Percentiles rank a stretch among this genome's conserved stretches.
These are phyloP conservation scores for Nemania sp. DNA, from an alignment of 2,329 filamentous ascomycete genomes.

Conservation along the genomic window DNA sequence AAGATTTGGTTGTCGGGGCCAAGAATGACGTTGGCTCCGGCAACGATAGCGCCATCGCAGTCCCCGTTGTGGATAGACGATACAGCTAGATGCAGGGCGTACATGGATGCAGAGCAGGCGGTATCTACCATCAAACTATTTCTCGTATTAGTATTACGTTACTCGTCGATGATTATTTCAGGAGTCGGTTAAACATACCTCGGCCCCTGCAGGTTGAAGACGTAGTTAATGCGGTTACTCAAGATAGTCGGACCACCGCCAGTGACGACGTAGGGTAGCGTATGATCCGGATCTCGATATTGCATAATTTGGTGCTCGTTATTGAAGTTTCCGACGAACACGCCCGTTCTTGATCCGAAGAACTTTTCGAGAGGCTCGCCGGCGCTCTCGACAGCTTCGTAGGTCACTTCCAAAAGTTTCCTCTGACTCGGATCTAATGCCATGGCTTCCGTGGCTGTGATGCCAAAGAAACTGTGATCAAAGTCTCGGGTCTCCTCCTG, in stretches of 20 bases:
- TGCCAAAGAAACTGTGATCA: conserved; percentile 39
- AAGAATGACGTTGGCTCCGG: conserved; percentile 32
- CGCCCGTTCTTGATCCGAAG: conserved; percentile 31
- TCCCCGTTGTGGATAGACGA: conserved; percentile 20
- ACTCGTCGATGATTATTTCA: too few relatives aligned
- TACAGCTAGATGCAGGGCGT: conserved; percentile 34
- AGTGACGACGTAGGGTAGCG: conserved; percentile 18
- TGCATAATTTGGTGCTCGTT: conserved; percentile 29
- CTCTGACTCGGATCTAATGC: conserved; percentile 40
- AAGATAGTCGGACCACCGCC: conserved; percentile 19
- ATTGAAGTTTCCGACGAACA: conserved; percentile 35
- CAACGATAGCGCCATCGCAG: conserved; percentile 34
- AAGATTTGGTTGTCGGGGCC: conserved; percentile 24
- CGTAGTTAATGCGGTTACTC: conserved; percentile 32
- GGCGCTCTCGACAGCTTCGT: conserved; percentile 35
- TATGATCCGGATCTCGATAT: conserved; percentile 21
- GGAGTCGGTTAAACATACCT: conserved; percentile 34
- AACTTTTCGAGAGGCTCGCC: conserved; percentile 26
- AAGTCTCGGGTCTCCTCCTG: conserved; percentile 30
- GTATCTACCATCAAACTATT: conserved; percentile 41
- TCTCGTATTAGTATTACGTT: too few relatives aligned
- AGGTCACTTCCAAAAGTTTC: conserved; percentile 40
- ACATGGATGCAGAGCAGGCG: conserved; percentile 41
- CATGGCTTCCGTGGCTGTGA: conserved; percentile 32
- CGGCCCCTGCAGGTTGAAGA: conserved; percentile 39